A percentile compares a stretch with the other conserved stretches of the same genome.
Conservation (phyloP, 106 monocot genomes). For the Dendrobium huoshanense region DNA sequence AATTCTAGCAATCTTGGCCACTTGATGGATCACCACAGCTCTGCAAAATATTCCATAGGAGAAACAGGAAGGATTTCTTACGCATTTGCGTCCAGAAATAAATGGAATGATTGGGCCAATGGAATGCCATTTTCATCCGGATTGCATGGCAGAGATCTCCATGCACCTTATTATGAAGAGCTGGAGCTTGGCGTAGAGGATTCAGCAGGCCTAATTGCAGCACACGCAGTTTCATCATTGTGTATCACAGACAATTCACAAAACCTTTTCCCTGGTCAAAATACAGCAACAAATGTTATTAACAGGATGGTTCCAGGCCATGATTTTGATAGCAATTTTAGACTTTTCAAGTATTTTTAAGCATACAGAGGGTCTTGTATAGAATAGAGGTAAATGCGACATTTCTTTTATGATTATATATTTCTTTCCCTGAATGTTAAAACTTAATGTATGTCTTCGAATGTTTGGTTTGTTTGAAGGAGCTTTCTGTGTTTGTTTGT, state of each 20-base stretch:
- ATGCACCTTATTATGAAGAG: slow-evolving; percentile 29
- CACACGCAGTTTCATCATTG: slow-evolving; percentile 66
- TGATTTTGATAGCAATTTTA: slow-evolving; percentile 8
- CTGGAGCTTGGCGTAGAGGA: slow-evolving; percentile 20
- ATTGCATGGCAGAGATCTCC: slow-evolving; percentile 16
- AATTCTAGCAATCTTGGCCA: slow-evolving; percentile 20
- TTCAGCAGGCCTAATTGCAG: slow-evolving; percentile 48
- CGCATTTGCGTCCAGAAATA: slow-evolving; percentile 21
- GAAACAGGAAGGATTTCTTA: slow-evolving; percentile 20
- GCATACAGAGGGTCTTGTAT: neutral
- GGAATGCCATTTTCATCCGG: slow-evolving; percentile 16
- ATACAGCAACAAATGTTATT: slow-evolving; percentile 20
- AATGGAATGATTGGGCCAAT: slow-evolving; percentile 28
- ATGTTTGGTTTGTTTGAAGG: slow-evolving; percentile 7
- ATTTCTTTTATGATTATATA: neutral
- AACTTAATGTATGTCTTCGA: neutral
- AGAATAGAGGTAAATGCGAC: neutral
- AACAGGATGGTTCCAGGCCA: slow-evolving; percentile 33
- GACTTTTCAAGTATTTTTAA: neutral
- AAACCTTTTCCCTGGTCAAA: slow-evolving; percentile 12
- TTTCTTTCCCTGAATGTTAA: neutral
- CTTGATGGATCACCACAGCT: slow-evolving; percentile 35
- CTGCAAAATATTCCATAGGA: slow-evolving; percentile 24
- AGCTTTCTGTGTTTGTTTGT: slow-evolving; percentile 5
- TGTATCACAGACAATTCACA: slow-evolving; percentile 63